Evolutionary conservation across 2,329 filamentous ascomycete genomes (phyloP).

Genomic region (Cladobotryum protrusum): DNA sequence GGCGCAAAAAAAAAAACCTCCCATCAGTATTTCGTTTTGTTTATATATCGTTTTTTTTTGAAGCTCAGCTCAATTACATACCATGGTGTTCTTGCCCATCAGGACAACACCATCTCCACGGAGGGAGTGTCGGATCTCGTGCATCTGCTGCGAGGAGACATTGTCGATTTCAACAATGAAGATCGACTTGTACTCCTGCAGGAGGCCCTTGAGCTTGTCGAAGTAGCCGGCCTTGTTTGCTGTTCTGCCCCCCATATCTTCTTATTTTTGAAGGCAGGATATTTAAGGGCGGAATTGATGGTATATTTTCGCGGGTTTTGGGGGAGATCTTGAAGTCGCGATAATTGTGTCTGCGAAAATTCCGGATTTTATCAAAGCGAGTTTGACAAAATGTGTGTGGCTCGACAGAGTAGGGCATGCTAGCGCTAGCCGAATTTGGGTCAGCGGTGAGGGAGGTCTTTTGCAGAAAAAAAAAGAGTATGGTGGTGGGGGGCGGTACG

Average conservation of each 20-base stretch:
- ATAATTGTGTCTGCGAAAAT: conserved; percentile 15
- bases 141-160: conserved; percentile 99
- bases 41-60: too few species aligned
- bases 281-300: conserved; percentile 73
- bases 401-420: conserved; percentile 31
- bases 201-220: conserved; percentile 97
- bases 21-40: conserved; percentile 18
- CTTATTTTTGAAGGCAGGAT: conserved; percentile 93
- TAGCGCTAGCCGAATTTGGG: conserved; percentile 22
- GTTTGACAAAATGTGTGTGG: conserved; percentile 26
- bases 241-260: conserved; percentile 98
- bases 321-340: conserved; percentile 18
- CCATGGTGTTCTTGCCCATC: conserved; percentile 99
- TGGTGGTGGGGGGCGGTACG: too few species aligned
- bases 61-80: conserved; percentile 36
- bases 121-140: conserved; percentile 94
- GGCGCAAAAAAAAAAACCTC: not conserved
- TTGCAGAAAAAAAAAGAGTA: conserved; percentile 10
- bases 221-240: conserved; percentile 95
- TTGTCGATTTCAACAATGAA: conserved; percentile 98
- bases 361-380: conserved; percentile 18
- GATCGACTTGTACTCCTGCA: conserved; percentile 94
- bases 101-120: conserved; percentile 89
- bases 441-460: not conserved
- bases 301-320: conserved; percentile 21